phyloP scores from a whole-genome alignment of 129 eudicot genomes.

The Flaveria brownii region DNA sequence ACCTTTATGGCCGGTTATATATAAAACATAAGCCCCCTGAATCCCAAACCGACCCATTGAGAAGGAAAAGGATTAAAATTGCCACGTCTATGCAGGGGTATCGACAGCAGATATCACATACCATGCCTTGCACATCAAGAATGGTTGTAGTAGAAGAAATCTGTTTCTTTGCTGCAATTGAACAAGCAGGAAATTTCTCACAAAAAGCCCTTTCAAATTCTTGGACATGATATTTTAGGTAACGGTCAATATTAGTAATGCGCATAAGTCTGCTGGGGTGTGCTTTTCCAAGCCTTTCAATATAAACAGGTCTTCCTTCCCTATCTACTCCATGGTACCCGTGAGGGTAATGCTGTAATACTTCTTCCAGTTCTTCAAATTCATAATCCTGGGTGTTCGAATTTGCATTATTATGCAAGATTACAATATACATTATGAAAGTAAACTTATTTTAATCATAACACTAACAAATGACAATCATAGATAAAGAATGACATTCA shows the following conservation, averaged over 20 bases:
- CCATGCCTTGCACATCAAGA: conserved; percentile 93
- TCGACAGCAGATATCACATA: conserved; percentile 34
- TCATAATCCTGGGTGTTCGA: conserved; percentile 57
- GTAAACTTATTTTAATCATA: neutral
- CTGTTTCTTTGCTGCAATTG: conserved; percentile 77
- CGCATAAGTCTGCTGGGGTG: conserved; percentile 82
- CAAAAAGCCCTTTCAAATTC: conserved; percentile 78
- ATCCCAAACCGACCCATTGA: neutral
- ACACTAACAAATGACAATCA: neutral
- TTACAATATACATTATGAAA: neutral
- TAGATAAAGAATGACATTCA: neutral
- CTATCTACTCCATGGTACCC: conserved; percentile 97
- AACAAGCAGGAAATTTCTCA: conserved; percentile 92
- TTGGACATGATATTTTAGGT: conserved; percentile 83
- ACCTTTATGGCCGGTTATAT: neutral
- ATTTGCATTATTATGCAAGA: neutral
- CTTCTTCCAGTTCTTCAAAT: conserved; percentile 87
- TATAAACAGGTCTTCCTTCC: conserved; percentile 94
- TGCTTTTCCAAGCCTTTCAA: conserved; percentile 94
- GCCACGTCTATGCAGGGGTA: neutral
- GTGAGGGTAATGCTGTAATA: conserved; percentile 84
- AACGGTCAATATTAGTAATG: conserved; percentile 69
- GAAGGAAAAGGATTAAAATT: neutral
- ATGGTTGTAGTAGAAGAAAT: conserved; percentile 89
- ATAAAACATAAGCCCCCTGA: neutral